Conservation (phyloP, 2,329 filamentous ascomycete species). For the Alternaria infectoria region DNA sequence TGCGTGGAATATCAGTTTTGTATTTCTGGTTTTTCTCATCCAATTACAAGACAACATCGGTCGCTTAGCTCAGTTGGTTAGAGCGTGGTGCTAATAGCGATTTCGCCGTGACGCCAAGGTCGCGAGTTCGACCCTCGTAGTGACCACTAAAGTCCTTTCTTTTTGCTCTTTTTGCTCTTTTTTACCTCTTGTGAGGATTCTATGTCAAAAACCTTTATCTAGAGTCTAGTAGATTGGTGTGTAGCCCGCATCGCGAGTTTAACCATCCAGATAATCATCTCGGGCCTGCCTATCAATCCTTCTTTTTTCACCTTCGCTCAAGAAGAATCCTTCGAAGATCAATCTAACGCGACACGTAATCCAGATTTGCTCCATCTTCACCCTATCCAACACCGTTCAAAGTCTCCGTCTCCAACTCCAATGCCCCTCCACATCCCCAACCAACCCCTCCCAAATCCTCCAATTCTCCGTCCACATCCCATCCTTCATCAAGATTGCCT, state of each 20-base stretch:
- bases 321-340: no score
- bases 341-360: no score
- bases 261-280: no score
- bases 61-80: background rate
- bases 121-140: background rate
- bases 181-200: background rate
- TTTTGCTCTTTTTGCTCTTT: background rate
- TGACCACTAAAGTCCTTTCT: background rate
- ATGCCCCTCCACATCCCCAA: constrained; percentile 6
- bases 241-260: rapidly evolving
- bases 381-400: background rate
- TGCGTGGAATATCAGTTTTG: no score
- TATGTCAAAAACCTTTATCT: background rate
- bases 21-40: background rate
- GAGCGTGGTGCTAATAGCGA: background rate
- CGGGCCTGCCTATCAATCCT: no score
- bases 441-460: constrained; percentile 40
- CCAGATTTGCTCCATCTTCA: no score
- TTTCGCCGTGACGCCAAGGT: background rate
- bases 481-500: constrained; percentile 48
- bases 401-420: constrained; percentile 14
- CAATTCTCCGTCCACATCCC: constrained; percentile 41
- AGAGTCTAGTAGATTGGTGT: background rate
- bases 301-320: background rate
- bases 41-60: background rate